A percentile compares a stretch with the other conserved stretches of the same genome.
Conservation (phyloP, 2,329 filamentous ascomycete genomes). For the Diaporthe citriasiana region DNA sequence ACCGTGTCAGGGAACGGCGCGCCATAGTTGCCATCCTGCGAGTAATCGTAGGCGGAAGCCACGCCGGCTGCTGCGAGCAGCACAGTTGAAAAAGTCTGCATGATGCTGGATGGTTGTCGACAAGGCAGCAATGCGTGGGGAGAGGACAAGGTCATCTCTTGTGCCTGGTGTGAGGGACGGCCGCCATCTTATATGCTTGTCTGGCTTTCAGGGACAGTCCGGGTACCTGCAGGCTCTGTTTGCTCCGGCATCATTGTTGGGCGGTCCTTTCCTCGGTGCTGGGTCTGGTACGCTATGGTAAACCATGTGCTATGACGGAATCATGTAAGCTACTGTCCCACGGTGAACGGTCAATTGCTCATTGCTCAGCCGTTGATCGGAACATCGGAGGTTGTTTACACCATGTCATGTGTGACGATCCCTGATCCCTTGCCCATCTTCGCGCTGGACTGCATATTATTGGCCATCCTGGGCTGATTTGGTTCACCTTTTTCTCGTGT, state of each 20-base stretch:
- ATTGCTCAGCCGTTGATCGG: slow-evolving; percentile 12
- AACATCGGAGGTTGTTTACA: slow-evolving; percentile 3
- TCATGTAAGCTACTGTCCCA: slow-evolving; percentile 3
- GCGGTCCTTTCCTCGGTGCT: not conserved
- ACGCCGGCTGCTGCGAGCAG: slow-evolving; percentile 37
- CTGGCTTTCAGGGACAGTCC: not conserved
- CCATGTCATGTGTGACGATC: slow-evolving; percentile 8
- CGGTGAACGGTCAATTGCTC: slow-evolving; percentile 1
- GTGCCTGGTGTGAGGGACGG: not conserved
- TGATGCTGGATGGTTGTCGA: slow-evolving; percentile 37
- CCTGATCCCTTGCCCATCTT: slow-evolving; percentile 7
- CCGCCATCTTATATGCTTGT: slow-evolving; percentile 6
- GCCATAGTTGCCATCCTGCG: slow-evolving; percentile 37
- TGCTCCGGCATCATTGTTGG: not conserved
- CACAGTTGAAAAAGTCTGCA: slow-evolving; percentile 33
- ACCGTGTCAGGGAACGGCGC: slow-evolving; percentile 17
- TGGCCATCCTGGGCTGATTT: not conserved
- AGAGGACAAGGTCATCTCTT: not conserved
- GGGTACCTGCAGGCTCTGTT: not conserved
- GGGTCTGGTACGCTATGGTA: not conserved
- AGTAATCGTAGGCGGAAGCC: slow-evolving; percentile 31
- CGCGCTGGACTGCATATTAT: not conserved
- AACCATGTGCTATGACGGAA: slow-evolving; percentile 18
- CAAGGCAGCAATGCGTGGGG: slow-evolving; percentile 35
- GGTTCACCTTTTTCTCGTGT: not conserved